phyloP scores from a whole-genome alignment of 2,329 filamentous ascomycete genomes.

The Raffaelea albimanens region DNA sequence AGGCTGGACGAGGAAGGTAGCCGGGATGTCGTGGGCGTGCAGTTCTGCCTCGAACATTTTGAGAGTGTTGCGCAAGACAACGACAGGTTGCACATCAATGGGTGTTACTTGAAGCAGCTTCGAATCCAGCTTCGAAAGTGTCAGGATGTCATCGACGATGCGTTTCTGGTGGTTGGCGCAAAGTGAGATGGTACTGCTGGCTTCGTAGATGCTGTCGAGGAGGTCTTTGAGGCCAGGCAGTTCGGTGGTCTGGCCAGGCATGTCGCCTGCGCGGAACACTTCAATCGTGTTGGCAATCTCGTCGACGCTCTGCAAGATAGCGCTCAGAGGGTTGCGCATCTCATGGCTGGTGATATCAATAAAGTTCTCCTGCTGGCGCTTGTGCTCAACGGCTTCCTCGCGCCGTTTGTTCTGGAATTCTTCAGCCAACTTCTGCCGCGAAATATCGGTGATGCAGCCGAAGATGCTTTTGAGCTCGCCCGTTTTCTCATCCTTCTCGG shows the following conservation, averaged over 20 bases:
- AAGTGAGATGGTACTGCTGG: conserved; percentile 71
- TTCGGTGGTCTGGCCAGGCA: neutral
- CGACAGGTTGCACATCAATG: conserved; percentile 55
- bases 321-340: conserved; percentile 67
- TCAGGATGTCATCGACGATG: conserved; percentile 65
- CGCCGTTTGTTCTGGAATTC: conserved; percentile 68
- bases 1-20: conserved; percentile 59
- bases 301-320: conserved; percentile 67
- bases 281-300: conserved; percentile 51
- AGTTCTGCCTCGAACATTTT: conserved; percentile 76
- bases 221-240: conserved; percentile 30
- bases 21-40: conserved; percentile 59
- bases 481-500: conserved; percentile 53
- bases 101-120: conserved; percentile 64
- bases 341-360: conserved; percentile 69
- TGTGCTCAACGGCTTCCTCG: conserved; percentile 73
- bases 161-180: conserved; percentile 74
- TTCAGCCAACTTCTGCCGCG: conserved; percentile 76
- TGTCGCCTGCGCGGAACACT: conserved; percentile 26
- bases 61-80: conserved; percentile 54
- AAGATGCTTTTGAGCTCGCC: conserved; percentile 66
- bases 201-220: conserved; percentile 54
- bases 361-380: conserved; percentile 62
- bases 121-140: conserved; percentile 66
- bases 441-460: conserved; percentile 77